These are phyloP conservation scores for Acidomyces sp. DNA, from an alignment of 495 filamentous ascomycete species.

Conservation along the genomic window DNA sequence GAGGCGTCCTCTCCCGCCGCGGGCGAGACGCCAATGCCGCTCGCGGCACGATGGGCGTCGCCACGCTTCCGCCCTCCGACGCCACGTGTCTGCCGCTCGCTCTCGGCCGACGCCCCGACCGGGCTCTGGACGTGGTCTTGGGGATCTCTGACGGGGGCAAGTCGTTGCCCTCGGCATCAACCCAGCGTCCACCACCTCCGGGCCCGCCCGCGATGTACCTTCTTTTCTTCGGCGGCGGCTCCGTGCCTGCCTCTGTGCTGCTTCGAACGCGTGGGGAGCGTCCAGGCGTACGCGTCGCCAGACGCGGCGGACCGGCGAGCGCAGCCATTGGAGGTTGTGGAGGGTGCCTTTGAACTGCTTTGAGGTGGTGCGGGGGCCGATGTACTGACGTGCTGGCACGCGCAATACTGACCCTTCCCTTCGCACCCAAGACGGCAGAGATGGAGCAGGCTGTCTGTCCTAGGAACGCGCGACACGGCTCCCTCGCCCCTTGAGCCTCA, in stretches of 20 bases:
- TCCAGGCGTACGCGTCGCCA: conserved; percentile 8
- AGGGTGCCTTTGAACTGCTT: no score
- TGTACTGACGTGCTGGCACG: no score
- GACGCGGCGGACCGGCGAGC: conserved; percentile 1
- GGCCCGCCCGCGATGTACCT: conserved; percentile 30
- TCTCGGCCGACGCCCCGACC: background rate
- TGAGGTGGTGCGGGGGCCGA: background rate
- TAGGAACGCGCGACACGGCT: no score
- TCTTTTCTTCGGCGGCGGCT: conserved; percentile 20
- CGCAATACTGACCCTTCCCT: background rate
- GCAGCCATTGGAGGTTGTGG: conserved; percentile 2
- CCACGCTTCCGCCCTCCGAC: conserved; percentile 42
- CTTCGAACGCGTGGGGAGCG: background rate
- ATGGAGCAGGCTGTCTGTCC: no score
- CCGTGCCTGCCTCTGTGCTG: background rate
- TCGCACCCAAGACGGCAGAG: background rate
- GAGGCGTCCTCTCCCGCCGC: conserved; percentile 11
- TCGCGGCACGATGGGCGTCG: conserved; percentile 23
- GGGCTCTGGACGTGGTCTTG: conserved; percentile 2
- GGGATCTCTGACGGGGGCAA: conserved; percentile 5
- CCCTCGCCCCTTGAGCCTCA: no score
- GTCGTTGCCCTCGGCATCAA: conserved; percentile 27
- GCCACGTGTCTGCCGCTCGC: background rate
- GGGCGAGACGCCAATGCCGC: conserved; percentile 36
- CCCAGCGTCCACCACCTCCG: conserved; percentile 30